phyloP scores from a whole-genome alignment of 345 rosid species.

The Lepidium aucheri region DNA sequence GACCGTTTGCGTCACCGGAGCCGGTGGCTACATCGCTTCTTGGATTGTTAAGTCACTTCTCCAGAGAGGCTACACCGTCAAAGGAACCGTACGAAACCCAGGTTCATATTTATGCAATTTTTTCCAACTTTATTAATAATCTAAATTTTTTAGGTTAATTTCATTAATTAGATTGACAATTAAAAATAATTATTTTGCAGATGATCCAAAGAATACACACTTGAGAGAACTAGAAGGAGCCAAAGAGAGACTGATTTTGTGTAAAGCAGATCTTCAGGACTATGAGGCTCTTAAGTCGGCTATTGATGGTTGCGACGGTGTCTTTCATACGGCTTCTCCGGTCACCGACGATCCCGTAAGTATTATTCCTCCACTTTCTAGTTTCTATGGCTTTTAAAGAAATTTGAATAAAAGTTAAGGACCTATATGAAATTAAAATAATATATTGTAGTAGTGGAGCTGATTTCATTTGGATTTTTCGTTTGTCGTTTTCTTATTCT shows the following conservation, averaged over 20 bases:
- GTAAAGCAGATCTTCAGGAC: conserved; percentile 81
- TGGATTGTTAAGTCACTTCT: conserved; percentile 88
- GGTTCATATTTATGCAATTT: conserved; percentile 26
- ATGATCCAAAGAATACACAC: conserved; percentile 83
- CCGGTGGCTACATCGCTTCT: conserved; percentile 94
- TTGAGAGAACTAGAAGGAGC: conserved; percentile 91
- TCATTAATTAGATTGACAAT: background rate
- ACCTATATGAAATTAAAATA: background rate
- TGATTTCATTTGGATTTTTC: background rate
- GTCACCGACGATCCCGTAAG: conserved; percentile 95
- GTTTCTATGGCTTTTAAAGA: background rate
- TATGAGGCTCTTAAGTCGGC: conserved; percentile 53
- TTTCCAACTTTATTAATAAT: background rate
- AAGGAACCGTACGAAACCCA: conserved; percentile 87
- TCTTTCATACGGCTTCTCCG: conserved; percentile 94
- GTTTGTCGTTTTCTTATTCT: background rate
- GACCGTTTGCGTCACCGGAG: conserved; percentile 90
- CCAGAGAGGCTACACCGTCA: conserved; percentile 67
- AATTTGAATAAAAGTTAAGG: background rate
- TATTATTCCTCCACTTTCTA: background rate
- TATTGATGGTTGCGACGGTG: conserved; percentile 79
- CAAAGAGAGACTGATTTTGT: conserved; percentile 57
- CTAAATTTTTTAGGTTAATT: background rate
- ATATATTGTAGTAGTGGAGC: background rate
- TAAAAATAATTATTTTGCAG: conserved; percentile 21